phyloP scores from a whole-genome alignment of 2,329 filamentous ascomycete genomes.

The Mariannaea elegans region DNA sequence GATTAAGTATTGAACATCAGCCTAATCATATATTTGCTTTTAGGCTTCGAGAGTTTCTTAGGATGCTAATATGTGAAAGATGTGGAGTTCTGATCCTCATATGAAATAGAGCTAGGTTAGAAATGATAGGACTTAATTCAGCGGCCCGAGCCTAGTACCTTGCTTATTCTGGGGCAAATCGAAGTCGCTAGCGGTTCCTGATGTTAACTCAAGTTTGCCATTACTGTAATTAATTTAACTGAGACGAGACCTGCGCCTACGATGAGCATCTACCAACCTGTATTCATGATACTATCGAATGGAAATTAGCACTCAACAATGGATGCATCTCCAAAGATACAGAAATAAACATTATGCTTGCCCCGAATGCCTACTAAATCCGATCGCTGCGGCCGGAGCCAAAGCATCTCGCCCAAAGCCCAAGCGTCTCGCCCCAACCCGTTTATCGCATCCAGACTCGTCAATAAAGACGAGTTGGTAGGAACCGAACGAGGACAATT shows the following conservation, averaged over 20 bases:
- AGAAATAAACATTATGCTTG: not conserved
- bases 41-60: too few relatives aligned
- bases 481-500: slow-evolving; percentile 2
- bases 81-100: too few relatives aligned
- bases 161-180: too few relatives aligned
- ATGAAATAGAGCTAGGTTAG: too few relatives aligned
- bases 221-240: slow-evolving; percentile 1
- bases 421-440: not conserved
- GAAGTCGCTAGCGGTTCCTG: too few relatives aligned
- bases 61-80: too few relatives aligned
- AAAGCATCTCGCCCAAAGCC: not conserved
- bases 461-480: not conserved
- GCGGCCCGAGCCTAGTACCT: too few relatives aligned
- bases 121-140: too few relatives aligned
- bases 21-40: too few relatives aligned
- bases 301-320: not conserved
- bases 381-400: not conserved
- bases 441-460: too few relatives aligned
- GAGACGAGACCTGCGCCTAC: not conserved
- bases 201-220: not conserved
- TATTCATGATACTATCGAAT: slow-evolving; percentile 1
- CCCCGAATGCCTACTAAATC: not conserved
- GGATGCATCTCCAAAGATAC: not conserved
- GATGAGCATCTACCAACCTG: slow-evolving; percentile 1
- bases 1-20: too few relatives aligned